Conservation (phyloP, 805 yeast genomes). For the Pichia exigua region DNA sequence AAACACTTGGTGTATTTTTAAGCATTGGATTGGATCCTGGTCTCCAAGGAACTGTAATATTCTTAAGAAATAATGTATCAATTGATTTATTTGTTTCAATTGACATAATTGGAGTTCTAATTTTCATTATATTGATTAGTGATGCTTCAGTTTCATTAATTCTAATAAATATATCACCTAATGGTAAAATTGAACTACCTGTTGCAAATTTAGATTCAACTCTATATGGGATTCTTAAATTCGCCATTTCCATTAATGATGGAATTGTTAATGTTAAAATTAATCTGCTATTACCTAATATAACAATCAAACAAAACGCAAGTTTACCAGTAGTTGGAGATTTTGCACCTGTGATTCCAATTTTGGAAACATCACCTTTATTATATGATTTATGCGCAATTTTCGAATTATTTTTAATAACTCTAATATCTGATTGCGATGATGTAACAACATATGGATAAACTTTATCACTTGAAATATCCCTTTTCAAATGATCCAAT, state of each 20-base stretch:
- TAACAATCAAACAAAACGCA: conserved; percentile 24
- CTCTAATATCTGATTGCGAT: conserved; percentile 53
- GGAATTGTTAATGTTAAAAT: conserved; percentile 43
- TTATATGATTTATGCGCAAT: conserved; percentile 56
- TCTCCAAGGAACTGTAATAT: conserved; percentile 61
- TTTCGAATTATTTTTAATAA: conserved; percentile 54
- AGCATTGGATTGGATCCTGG: conserved; percentile 86
- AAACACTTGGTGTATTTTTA: conserved; percentile 59
- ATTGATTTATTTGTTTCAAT: conserved; percentile 22
- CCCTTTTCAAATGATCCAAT: conserved; percentile 43
- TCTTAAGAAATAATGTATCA: conserved; percentile 65
- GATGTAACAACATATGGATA: conserved; percentile 55
- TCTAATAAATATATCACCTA: conserved; percentile 50
- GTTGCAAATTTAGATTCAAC: conserved; percentile 33
- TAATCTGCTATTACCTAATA: conserved; percentile 23
- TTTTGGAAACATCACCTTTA: conserved; percentile 36
- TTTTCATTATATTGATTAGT: conserved; percentile 42
- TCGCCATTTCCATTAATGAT: conserved; percentile 50
- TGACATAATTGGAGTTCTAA: conserved; percentile 27
- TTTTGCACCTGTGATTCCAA: conserved; percentile 43
- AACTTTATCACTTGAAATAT: conserved; percentile 32
- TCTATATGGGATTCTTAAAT: conserved; percentile 37
- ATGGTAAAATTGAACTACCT: conserved; percentile 36
- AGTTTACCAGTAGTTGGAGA: conserved; percentile 15
- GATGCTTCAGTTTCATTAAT: conserved; percentile 47